Conservation (phyloP, 208 protist species). For the Crithidia bombi region DNA sequence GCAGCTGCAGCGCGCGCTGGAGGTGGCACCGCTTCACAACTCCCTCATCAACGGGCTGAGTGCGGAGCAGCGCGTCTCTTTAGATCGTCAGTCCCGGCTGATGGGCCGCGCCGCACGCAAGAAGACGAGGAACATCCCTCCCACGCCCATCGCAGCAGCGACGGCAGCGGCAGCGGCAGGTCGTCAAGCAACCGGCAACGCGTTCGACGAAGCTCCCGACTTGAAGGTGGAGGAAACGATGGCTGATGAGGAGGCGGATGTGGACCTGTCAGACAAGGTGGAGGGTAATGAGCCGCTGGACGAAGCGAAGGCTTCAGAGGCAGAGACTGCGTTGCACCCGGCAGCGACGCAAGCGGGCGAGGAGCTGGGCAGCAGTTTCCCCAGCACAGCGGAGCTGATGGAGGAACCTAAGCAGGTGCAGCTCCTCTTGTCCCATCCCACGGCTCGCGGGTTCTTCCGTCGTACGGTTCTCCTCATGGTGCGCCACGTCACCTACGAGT, state of each 20-base stretch:
- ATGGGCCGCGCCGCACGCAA: constrained; percentile 15
- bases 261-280: constrained; percentile 22
- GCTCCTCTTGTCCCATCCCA: constrained; percentile 77
- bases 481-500: constrained; percentile 57
- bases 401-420: constrained; percentile 57
- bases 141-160: constrained; percentile 2
- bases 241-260: constrained; percentile 21
- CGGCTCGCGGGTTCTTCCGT: constrained; percentile 70
- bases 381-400: constrained; percentile 18
- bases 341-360: constrained; percentile 4
- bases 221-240: constrained; percentile 18
- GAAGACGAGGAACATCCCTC: constrained; percentile 8
- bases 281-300: constrained; percentile 15
- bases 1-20: constrained; percentile 39
- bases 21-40: constrained; percentile 52
- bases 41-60: constrained; percentile 56
- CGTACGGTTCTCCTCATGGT: constrained; percentile 73
- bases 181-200: constrained; percentile 8
- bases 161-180: constrained; percentile 12
- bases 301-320: neutral
- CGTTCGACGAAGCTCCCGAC: constrained; percentile 31
- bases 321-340: constrained; percentile 11
- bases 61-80: constrained; percentile 45
- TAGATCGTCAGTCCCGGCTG: constrained; percentile 22
- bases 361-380: constrained; percentile 20